These are phyloP conservation scores for Spathaspora arborariae DNA, from an alignment of 805 yeast species.

Conservation along the genomic window DNA sequence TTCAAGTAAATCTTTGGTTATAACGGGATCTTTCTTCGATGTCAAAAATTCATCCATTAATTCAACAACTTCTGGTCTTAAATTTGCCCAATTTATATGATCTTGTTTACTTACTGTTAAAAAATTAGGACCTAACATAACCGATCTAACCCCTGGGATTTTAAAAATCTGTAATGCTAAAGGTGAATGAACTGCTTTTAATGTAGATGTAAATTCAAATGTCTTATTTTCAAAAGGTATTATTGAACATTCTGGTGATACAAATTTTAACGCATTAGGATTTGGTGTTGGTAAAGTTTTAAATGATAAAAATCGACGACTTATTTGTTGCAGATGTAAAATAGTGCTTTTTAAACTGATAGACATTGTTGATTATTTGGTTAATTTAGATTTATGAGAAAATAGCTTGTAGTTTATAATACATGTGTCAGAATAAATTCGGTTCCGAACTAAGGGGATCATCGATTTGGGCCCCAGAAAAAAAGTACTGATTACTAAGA, in stretches of 20 bases:
- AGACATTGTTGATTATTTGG: neutral
- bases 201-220: constrained; percentile 48
- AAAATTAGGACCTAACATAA: constrained; percentile 73
- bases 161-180: constrained; percentile 59
- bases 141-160: constrained; percentile 59
- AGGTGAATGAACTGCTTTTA: constrained; percentile 60
- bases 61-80: constrained; percentile 59
- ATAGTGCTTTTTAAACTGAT: neutral
- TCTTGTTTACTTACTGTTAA: constrained; percentile 69
- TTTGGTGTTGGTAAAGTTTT: constrained; percentile 64
- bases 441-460: neutral
- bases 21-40: constrained; percentile 34
- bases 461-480: neutral
- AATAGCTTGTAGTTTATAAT: neutral
- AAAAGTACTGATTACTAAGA: neutral
- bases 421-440: neutral
- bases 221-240: constrained; percentile 46
- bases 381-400: neutral
- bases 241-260: constrained; percentile 44
- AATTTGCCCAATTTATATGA: constrained; percentile 53
- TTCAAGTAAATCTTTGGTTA: constrained; percentile 35
- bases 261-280: constrained; percentile 69
- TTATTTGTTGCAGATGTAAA: neutral
- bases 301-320: constrained; percentile 27
- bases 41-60: constrained; percentile 49